Evolutionary conservation across 2,329 filamentous ascomycete species (phyloP), one percentile per base, ranked within the genome.

Genomic region (Aspergillus sp.): DNA sequence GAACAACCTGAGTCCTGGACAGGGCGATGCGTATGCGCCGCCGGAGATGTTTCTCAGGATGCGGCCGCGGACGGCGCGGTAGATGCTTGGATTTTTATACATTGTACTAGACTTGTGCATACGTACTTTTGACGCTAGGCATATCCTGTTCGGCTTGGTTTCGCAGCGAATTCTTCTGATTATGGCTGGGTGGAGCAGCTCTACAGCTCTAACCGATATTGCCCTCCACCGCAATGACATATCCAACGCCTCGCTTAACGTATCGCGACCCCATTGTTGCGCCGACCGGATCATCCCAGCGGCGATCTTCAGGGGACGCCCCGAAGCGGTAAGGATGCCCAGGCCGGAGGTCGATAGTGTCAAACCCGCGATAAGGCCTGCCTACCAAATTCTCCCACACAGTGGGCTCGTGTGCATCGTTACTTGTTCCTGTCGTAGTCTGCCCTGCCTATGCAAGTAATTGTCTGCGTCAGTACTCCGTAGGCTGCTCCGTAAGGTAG

Each of bases 21-120:
- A 13, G 16, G 51, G 55, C 11, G 32, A 41, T 4, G 56, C 48
- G 36, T 67, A 63, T 46, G 51, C 56, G 11, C 62, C 59, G 16
- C 62, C 60, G 10, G 69, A 70, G 51, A 60, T 71, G 56, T 72
- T 70, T 51, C 52, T 71, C 44, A 62, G 54, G 32, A 19, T 46
- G 41, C 56, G 57, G 22, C 51, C 57, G 6, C 50, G 47, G 38
- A 56, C 53, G 13, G 52, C 47, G 3, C 51, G 49, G 24, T 53
- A 22, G 19, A 16, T 45, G 24, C 32, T 10, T 30, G 4, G 4
- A 4, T 19, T 22, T 32, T n/a, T n/a, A n/a, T n/a, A n/a, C n/a
- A n/a, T n/a, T n/a, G n/a, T n/a, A n/a, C n/a, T n/a, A n/a, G n/a
- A n/a, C n/a, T n/a, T n/a, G n/a, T n/a, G n/a, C n/a, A n/a, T n/a